Conservation (phyloP, 2,329 filamentous ascomycete species). For the Paecilomyces sp. region DNA sequence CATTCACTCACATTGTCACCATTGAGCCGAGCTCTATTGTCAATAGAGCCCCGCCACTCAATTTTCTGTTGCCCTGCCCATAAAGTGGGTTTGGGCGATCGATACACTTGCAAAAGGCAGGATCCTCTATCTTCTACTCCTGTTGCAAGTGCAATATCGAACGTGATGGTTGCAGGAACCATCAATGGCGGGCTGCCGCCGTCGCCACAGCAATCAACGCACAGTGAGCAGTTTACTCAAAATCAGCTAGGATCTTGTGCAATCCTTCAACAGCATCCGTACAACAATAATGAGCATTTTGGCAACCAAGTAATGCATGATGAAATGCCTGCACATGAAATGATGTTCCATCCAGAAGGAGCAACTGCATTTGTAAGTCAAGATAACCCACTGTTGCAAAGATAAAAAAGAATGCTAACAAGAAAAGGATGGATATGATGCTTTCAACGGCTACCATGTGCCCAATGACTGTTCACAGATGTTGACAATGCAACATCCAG, state of each 20-base stretch:
- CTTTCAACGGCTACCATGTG: slow-evolving; percentile 7
- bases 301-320: slow-evolving; percentile 1
- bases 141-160: not conserved
- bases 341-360: slow-evolving; percentile 5
- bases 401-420: not conserved
- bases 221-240: slow-evolving; percentile 13
- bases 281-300: slow-evolving; percentile 4
- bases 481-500: slow-evolving; percentile 13
- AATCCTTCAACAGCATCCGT: slow-evolving; percentile 9
- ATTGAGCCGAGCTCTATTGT: not conserved
- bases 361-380: slow-evolving; percentile 15
- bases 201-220: slow-evolving; percentile 22
- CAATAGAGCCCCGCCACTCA: not conserved
- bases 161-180: slow-evolving; percentile 4
- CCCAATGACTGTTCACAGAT: slow-evolving; percentile 10
- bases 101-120: not conserved
- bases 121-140: not conserved
- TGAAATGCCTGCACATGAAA: slow-evolving; percentile 1
- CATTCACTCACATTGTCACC: not conserved
- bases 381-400: not conserved
- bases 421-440: slow-evolving; percentile 11
- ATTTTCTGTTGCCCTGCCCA: not conserved
- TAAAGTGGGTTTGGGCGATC: not conserved
- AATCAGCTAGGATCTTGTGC: slow-evolving; percentile 7
- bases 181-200: slow-evolving; percentile 16